Evolutionary conservation across 1,284 basidiomycete species (phyloP), one percentile per base, ranked within the genome.

Genomic region (Peniophora sp.): DNA sequence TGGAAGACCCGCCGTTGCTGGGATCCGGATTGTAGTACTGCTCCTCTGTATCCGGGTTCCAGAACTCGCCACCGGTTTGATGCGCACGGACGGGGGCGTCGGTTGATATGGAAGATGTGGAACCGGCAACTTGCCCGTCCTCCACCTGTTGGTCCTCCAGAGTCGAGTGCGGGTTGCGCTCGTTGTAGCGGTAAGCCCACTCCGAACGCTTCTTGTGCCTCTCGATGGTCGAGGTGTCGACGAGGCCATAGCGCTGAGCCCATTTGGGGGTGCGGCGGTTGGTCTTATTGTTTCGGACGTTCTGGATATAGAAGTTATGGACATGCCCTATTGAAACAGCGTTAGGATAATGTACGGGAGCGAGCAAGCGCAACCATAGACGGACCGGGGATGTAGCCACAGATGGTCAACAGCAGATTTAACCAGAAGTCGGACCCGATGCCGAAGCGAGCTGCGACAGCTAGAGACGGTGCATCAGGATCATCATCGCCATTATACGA

Each of bases 221-320:
- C 59, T 81, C 77, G 61, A 88, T 83, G 58, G 85, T 81, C 20
- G 81, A 72, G 24, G 79, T 84, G 64, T 94, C 80, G 57, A 97
- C 81, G 47, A 97, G 83, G 34, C 93, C 93, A 63, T 90, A 91
- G 54, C 85, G 82, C 65, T 92, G 76, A 0, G 88, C 90, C 95
- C 95, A 98, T 64, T 96, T 93, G 15, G 95, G 95, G 20, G 94
- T 97, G 51, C 95, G 85, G 24, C 79, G 75, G 62, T 88, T 78
- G 60, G 83, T 95, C 73, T 94, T 91, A 75, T 97, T 97, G 72
- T 97, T 97, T 50, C 95, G 79, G 58, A 98, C 85, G 69, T 96
- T 97, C 83, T 97, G 88, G 55, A 95, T 91, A 72, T 95, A 96
- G 67, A 96, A 96, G 64, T 94, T 95, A 69, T 92, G 88, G 47